Percentiles rank a stretch among this genome's conserved stretches.
phyloP scores from a whole-genome alignment of 306 rosid species.

The Alnus glutinosa region DNA sequence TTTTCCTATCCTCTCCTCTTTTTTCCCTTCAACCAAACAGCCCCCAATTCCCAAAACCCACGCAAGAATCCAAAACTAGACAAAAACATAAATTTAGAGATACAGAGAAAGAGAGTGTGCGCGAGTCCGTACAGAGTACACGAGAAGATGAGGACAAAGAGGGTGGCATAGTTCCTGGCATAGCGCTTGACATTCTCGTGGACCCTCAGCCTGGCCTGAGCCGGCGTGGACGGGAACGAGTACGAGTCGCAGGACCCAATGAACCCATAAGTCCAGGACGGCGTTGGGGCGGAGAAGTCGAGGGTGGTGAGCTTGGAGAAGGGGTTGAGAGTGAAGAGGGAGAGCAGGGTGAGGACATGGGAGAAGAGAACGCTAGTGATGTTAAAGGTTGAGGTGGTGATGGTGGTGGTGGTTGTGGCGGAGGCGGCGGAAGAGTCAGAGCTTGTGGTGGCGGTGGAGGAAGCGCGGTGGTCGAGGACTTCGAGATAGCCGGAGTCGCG shows the following conservation, averaged over 20 bases:
- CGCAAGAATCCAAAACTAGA: background rate
- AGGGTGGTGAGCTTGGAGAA: slow-evolving; percentile 76
- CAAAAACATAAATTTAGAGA: background rate
- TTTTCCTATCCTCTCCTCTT: slow-evolving; percentile 6
- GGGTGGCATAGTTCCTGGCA: slow-evolving; percentile 79
- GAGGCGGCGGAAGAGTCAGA: background rate
- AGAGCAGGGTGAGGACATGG: slow-evolving; percentile 57
- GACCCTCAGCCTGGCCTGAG: slow-evolving; percentile 79
- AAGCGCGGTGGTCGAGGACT: slow-evolving; percentile 74
- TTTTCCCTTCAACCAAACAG: background rate
- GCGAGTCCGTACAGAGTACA: slow-evolving; percentile 61
- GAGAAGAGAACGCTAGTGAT: slow-evolving; percentile 54
- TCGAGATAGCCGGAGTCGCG: slow-evolving; percentile 93
- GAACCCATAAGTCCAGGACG: slow-evolving; percentile 76
- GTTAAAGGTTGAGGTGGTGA: slow-evolving; percentile 30
- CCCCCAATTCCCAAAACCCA: slow-evolving; percentile 20
- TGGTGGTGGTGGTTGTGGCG: slow-evolving; percentile 19
- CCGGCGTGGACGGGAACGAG: slow-evolving; percentile 74
- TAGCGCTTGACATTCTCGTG: slow-evolving; percentile 92
- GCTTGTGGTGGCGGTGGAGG: slow-evolving; percentile 38
- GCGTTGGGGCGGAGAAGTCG: slow-evolving; percentile 67
- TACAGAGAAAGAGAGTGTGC: slow-evolving; percentile 3
- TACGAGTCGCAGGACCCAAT: slow-evolving; percentile 59
- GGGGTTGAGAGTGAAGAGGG: slow-evolving; percentile 75
- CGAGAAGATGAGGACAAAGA: slow-evolving; percentile 67